Evolutionary conservation across 345 rosid genomes (phyloP).

Genomic region (rapeseed (Brassica napus)): DNA sequence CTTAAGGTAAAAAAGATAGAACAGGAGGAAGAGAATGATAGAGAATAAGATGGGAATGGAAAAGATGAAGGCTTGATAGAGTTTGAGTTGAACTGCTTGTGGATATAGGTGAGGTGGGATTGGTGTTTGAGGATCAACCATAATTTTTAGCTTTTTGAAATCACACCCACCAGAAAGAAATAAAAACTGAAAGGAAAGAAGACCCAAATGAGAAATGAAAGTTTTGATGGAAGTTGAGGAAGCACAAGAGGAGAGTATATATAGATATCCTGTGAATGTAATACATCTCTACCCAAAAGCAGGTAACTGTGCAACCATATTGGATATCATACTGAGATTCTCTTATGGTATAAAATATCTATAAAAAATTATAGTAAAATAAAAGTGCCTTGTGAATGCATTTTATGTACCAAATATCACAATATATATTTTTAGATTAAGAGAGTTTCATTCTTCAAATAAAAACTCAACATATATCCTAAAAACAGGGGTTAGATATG

Average conservation of each 20-base stretch:
- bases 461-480: conserved; percentile 2
- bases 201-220: conserved; percentile 27
- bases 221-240: conserved; percentile 25
- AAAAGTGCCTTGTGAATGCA: background rate
- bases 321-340: conserved; percentile 27
- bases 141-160: conserved; percentile 24
- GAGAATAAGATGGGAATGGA: conserved; percentile 94
- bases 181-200: background rate
- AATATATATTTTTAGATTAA: background rate
- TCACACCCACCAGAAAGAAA: background rate
- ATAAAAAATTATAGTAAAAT: background rate
- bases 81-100: conserved; percentile 84
- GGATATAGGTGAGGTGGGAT: conserved; percentile 70
- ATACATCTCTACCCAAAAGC: conserved; percentile 23
- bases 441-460: background rate
- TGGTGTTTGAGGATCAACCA: conserved; percentile 70
- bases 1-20: conserved; percentile 93
- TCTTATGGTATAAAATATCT: conserved; percentile 30
- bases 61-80: conserved; percentile 94
- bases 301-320: conserved; percentile 23
- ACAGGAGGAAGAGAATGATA: conserved; percentile 78
- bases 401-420: conserved; percentile 1
- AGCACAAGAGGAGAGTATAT: conserved; percentile 34
- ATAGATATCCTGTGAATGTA: conserved; percentile 27
- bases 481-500: conserved; percentile 14